phyloP scores from a whole-genome alignment of 768 basidiomycete species.

The Xerocomellus amylosporus region DNA sequence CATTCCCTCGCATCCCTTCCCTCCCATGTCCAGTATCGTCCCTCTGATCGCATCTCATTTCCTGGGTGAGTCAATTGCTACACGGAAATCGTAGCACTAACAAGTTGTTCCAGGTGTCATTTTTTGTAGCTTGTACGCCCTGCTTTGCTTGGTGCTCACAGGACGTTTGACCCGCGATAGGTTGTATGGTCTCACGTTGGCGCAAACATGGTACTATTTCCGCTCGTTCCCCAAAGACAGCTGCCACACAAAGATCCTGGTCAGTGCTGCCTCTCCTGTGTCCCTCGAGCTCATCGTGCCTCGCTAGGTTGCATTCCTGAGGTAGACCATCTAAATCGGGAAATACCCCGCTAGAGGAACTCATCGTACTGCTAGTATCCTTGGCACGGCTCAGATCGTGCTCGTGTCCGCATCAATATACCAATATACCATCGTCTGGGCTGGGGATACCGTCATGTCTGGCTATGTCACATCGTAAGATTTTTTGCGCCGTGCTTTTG shows the following conservation, averaged over 20 bases:
- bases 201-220: constrained; percentile 36
- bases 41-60: constrained; percentile 30
- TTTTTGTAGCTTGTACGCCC: constrained; percentile 31
- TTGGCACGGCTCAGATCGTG: constrained; percentile 29
- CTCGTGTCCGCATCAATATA: constrained; percentile 33
- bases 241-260: constrained; percentile 31
- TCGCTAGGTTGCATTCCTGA: constrained; percentile 28
- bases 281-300: neutral
- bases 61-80: constrained; percentile 15
- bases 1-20: neutral
- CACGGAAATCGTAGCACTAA: constrained; percentile 3
- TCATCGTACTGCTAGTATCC: constrained; percentile 15
- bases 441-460: constrained; percentile 23
- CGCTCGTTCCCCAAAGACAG: constrained; percentile 31
- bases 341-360: neutral
- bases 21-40: constrained; percentile 16
- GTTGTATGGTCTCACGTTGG: constrained; percentile 36
- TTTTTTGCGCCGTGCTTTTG: neutral
- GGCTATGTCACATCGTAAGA: constrained; percentile 29
- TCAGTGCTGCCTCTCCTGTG: constrained; percentile 9
- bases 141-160: neutral
- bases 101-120: constrained; percentile 27
- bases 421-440: constrained; percentile 32
- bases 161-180: constrained; percentile 13
- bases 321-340: constrained; percentile 10